Base-by-base conservation (phyloP, 2,329 filamentous ascomycete species). In the Hypoxylon sp. region DNA sequence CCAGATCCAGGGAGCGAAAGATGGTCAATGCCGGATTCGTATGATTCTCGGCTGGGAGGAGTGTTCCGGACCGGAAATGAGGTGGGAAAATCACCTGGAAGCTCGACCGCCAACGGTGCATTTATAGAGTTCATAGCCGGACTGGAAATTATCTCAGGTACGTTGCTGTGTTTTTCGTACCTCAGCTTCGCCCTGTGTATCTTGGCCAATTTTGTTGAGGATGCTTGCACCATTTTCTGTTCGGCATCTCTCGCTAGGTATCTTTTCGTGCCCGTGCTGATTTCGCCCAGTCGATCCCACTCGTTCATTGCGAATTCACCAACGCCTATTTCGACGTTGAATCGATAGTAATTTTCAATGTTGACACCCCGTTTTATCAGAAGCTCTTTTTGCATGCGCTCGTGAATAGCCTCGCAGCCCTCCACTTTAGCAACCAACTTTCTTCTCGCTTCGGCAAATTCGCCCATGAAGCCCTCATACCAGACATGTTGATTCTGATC, bases 271-370 rank as follows among this genome's bases (percentile, higher is more conserved):
- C 91, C 91, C 13, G 93, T 98, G 82, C 93, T 97, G 81, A 99
- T 98, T 57, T 98, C 95, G 27, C 93, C 91, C n/a, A 98, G 83
- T 2, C 94, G 89, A 75, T 93, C 89, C 96, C 96, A 99, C 79
- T 98, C 96, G 77, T 98, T 99, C 94, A 99, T 98, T 56, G 93
- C 95, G 78, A 98, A 98, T 77, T 98, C 96, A 58, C 95, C 94
- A 2, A 98, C 94, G 0, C 95, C 96, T 15, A 97, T 91, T 77
- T 98, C 94, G 44, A 98, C 96, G 72, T 99, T 99, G n/a, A 98
- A 84, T 6, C 96, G 92, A 79, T 94, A 97, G 82, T 99, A 99
- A 78, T 97, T 93, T 65, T 98, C 94, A 56, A 89, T 87, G 74
- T 92, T 94, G 66, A 98, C 93, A 27, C 91, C 89, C 35, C 94